Evolutionary conservation across 2,329 filamentous ascomycete genomes (phyloP).

Genomic region (Arthrobotrys entomopaga): DNA sequence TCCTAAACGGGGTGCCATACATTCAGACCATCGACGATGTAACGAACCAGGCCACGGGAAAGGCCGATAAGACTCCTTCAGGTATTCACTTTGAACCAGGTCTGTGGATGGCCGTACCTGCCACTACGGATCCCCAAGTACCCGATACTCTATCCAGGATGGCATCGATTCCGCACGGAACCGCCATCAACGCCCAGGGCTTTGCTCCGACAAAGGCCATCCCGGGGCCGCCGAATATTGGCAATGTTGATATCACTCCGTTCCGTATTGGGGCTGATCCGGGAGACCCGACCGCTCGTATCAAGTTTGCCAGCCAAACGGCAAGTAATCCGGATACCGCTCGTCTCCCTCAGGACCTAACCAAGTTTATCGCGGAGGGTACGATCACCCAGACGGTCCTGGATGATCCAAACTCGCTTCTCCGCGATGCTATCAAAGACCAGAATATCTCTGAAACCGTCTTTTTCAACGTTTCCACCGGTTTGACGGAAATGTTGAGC

Average conservation of each 20-base stretch:
- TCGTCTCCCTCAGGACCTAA: slow-evolving; percentile 60
- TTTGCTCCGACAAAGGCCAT: slow-evolving; percentile 56
- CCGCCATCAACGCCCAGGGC: slow-evolving; percentile 64
- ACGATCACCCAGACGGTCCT: slow-evolving; percentile 61
- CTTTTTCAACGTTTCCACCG: slow-evolving; percentile 57
- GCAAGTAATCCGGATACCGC: slow-evolving; percentile 54
- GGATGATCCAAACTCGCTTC: slow-evolving; percentile 59
- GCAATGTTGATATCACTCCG: slow-evolving; percentile 59
- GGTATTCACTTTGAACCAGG: slow-evolving; percentile 64
- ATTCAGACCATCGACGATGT: slow-evolving; percentile 61
- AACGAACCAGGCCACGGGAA: slow-evolving; percentile 58
- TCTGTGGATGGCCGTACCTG: slow-evolving; percentile 63
- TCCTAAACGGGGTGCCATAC: slow-evolving; percentile 62
- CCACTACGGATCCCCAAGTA: slow-evolving; percentile 57
- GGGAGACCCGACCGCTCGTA: slow-evolving; percentile 5
- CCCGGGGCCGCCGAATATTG: slow-evolving; percentile 57
- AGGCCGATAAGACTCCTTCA: slow-evolving; percentile 56
- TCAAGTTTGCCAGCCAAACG: slow-evolving; percentile 50
- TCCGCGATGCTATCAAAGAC: slow-evolving; percentile 59
- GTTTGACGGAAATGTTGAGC: slow-evolving; percentile 45
- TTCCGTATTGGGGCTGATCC: slow-evolving; percentile 42
- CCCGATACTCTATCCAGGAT: slow-evolving; percentile 61
- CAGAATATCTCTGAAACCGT: slow-evolving; percentile 60
- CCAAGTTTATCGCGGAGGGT: slow-evolving; percentile 58
- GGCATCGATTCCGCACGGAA: slow-evolving; percentile 64